Evolutionary conservation across 768 basidiomycete species (phyloP).

Genomic region (Galerina sulciceps): DNA sequence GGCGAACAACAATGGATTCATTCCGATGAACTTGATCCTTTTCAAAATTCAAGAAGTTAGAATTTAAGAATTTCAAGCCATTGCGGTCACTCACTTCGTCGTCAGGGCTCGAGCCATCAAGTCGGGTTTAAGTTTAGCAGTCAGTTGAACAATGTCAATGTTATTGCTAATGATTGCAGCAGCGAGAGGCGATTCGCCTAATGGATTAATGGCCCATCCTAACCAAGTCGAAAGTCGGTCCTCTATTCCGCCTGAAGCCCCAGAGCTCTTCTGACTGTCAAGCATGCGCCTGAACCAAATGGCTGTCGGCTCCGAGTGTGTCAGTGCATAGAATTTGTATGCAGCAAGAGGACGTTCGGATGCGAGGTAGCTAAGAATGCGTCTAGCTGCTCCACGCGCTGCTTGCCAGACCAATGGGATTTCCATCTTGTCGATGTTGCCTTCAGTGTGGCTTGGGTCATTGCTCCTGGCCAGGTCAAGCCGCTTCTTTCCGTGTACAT

Average conservation of each 20-base stretch:
- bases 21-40: conserved; percentile 50
- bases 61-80: not conserved
- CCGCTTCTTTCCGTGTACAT: conserved; percentile 67
- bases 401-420: conserved; percentile 51
- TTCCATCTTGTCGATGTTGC: conserved; percentile 1
- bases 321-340: conserved; percentile 51
- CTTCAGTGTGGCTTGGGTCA: conserved; percentile 45
- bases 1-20: conserved; percentile 50
- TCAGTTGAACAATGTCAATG: conserved; percentile 43
- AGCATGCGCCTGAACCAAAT: conserved; percentile 40
- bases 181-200: conserved; percentile 58
- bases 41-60: conserved; percentile 5
- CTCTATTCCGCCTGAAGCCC: conserved; percentile 31
- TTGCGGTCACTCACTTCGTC: conserved; percentile 38
- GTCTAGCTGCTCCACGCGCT: conserved; percentile 27
- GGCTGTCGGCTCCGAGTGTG: conserved; percentile 45
- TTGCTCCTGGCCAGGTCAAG: conserved; percentile 53
- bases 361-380: conserved; percentile 52
- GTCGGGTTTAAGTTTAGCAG: conserved; percentile 44
- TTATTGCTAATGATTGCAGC: conserved; percentile 45
- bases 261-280: conserved; percentile 8
- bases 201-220: conserved; percentile 49
- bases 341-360: conserved; percentile 51
- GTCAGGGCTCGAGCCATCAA: conserved; percentile 47
- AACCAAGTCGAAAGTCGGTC: conserved; percentile 49